Evolutionary conservation across 139 green algal genomes (phyloP).

Genomic region (Astrephomene gubernaculifera): DNA sequence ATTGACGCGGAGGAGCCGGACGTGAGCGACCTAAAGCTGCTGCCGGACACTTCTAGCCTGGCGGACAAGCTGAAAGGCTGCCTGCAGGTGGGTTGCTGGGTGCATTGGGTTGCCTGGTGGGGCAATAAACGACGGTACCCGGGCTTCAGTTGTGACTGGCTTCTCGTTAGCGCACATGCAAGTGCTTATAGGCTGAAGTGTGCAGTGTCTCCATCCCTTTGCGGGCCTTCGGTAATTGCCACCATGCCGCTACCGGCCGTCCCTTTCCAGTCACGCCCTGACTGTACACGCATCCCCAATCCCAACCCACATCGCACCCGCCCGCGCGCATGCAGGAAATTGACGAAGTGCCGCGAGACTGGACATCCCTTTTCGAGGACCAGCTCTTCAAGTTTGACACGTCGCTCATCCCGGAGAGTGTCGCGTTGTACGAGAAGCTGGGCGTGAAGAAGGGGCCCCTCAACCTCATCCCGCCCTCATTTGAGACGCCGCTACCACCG

Average conservation of each 20-base stretch:
- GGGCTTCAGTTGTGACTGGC: too few species aligned
- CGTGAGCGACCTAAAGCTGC: constrained; percentile 72
- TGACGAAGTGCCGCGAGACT: constrained; percentile 77
- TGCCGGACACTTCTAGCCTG: constrained; percentile 81
- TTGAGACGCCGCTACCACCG: constrained; percentile 84
- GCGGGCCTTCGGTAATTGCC: too few species aligned
- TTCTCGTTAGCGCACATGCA: too few species aligned
- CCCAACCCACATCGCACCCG: too few species aligned
- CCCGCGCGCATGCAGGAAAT: constrained; percentile 60
- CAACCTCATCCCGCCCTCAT: constrained; percentile 80
- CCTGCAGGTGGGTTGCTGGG: constrained; percentile 64
- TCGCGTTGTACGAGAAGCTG: constrained; percentile 76
- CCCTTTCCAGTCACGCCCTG: too few species aligned
- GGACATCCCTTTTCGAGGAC: constrained; percentile 80
- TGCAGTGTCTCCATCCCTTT: too few species aligned
- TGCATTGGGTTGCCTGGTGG: too few species aligned
- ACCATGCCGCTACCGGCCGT: too few species aligned
- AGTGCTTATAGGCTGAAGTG: too few species aligned
- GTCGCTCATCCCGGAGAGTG: constrained; percentile 66
- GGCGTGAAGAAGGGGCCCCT: constrained; percentile 74
- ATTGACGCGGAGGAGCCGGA: constrained; percentile 82
- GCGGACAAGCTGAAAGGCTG: constrained; percentile 78
- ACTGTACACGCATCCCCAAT: too few species aligned
- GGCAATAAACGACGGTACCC: too few species aligned
- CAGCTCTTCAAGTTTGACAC: constrained; percentile 76